Evolutionary conservation across 2,329 filamentous ascomycete species (phyloP).

Genomic region (Lojkania enalia): DNA sequence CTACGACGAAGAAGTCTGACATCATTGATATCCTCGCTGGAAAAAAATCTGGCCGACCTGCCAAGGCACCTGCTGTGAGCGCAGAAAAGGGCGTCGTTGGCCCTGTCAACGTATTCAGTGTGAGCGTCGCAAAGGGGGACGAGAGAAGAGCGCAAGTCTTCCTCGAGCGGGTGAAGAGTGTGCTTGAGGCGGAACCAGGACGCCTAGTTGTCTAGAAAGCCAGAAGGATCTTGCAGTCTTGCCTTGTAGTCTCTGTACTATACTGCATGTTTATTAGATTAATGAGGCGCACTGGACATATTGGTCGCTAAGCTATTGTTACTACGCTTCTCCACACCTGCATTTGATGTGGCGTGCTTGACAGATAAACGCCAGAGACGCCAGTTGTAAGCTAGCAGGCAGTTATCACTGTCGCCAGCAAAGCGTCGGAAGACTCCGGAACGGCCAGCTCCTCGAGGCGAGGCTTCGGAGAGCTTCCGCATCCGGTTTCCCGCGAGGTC

Average conservation of each 20-base stretch:
- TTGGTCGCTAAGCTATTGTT: too few species aligned
- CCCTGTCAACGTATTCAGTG: slow-evolving; percentile 76
- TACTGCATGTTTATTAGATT: slow-evolving; percentile 22
- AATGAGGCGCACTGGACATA: not conserved
- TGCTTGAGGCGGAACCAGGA: slow-evolving; percentile 57
- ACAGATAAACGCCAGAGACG: too few species aligned
- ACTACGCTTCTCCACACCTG: too few species aligned
- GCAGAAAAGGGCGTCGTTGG: slow-evolving; percentile 43
- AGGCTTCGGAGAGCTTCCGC: too few species aligned
- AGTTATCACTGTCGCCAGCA: too few species aligned
- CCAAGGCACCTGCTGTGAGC: slow-evolving; percentile 29
- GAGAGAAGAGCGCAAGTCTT: slow-evolving; percentile 81
- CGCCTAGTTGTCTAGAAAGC: slow-evolving; percentile 40
- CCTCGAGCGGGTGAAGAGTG: slow-evolving; percentile 80
- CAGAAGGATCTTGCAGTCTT: too few species aligned
- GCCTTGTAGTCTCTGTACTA: slow-evolving; percentile 30
- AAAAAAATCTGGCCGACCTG: slow-evolving; percentile 35
- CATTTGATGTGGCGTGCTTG: too few species aligned
- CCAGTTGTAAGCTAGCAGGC: too few species aligned
- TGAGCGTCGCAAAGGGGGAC: slow-evolving; percentile 78
- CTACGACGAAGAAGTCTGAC: slow-evolving; percentile 62
- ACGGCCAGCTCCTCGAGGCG: too few species aligned
- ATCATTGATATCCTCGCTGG: slow-evolving; percentile 76
- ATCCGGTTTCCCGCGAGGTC: too few species aligned
- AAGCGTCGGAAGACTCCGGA: too few species aligned